phyloP scores from a whole-genome alignment of 768 basidiomycete species.

The Trametes coccinea region DNA sequence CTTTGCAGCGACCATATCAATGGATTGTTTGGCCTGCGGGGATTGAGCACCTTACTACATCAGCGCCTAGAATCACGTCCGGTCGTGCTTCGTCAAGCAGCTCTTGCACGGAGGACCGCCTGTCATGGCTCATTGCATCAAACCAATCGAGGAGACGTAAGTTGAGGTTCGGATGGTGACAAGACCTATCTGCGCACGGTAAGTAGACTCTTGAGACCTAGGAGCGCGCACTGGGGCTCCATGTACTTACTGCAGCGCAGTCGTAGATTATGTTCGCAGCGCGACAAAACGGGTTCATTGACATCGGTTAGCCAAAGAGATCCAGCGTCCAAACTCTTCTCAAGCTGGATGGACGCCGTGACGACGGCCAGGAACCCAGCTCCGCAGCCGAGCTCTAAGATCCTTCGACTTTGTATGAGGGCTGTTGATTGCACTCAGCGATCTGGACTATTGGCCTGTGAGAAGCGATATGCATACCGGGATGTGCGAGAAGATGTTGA shows the following conservation, averaged over 20 bases:
- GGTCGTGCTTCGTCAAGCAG: constrained; percentile 46
- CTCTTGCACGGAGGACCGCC: constrained; percentile 24
- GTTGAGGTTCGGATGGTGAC: constrained; percentile 45
- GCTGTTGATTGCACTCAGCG: constrained; percentile 31
- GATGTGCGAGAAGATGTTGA: constrained; percentile 56
- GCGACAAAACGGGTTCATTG: constrained; percentile 58
- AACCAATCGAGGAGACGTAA: constrained; percentile 66
- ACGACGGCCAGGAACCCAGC: constrained; percentile 74
- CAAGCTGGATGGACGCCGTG: constrained; percentile 53
- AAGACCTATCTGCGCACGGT: constrained; percentile 51
- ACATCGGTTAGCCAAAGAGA: constrained; percentile 62
- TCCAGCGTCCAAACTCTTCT: not conserved
- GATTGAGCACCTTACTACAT: constrained; percentile 46
- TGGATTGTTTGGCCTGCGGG: not conserved
- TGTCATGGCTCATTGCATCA: constrained; percentile 45
- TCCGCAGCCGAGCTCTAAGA: constrained; percentile 78
- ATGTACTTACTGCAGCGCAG: constrained; percentile 65
- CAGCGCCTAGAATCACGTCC: constrained; percentile 71
- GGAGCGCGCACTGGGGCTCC: not conserved
- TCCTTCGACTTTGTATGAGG: constrained; percentile 42
- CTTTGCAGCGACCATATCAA: constrained; percentile 35
- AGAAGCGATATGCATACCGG: constrained; percentile 41
- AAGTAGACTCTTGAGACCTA: too few relatives aligned
- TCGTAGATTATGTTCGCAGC: constrained; percentile 60
- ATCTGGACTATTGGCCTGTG: too few relatives aligned